These are phyloP conservation scores for Austroboletus rostrupii DNA, from an alignment of 1,284 basidiomycete species.

Conservation along the genomic window DNA sequence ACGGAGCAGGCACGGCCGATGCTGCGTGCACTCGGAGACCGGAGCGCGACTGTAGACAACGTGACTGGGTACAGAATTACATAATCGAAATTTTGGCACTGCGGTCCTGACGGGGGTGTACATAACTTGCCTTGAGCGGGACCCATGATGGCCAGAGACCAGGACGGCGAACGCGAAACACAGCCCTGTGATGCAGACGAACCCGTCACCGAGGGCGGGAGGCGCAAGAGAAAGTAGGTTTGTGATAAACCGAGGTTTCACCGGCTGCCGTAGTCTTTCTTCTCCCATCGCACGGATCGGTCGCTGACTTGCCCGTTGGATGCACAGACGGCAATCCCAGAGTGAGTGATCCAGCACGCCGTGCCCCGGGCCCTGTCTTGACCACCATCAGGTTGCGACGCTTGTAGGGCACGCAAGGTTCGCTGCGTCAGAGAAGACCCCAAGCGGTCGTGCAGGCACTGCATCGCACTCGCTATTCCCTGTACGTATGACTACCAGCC, in stretches of 20 bases:
- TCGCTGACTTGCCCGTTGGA: conserved; percentile 27
- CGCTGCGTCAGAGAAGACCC: conserved; percentile 74
- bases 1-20: conserved; percentile 29
- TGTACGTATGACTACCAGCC: conserved; percentile 91
- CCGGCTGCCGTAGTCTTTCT: conserved; percentile 23
- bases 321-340: conserved; percentile 70
- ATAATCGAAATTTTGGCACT: neutral
- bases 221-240: conserved; percentile 69
- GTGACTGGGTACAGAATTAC: neutral
- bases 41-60: conserved; percentile 7
- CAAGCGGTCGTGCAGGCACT: conserved; percentile 78
- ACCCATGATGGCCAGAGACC: neutral
- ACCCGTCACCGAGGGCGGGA: conserved; percentile 54
- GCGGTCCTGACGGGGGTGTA: neutral
- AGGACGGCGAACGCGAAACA: too few species aligned
- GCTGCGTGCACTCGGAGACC: conserved; percentile 32
- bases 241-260: conserved; percentile 34
- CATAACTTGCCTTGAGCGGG: too few species aligned
- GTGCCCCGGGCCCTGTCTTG: conserved; percentile 10
- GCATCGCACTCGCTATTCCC: conserved; percentile 73
- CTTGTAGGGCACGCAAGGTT: conserved; percentile 79
- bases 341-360: conserved; percentile 42
- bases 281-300: conserved; percentile 9
- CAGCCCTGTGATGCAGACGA: conserved; percentile 31
- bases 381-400: conserved; percentile 64